Evolutionary conservation across 352 stramenopile species (phyloP), one percentile per base, ranked within the genome.

Genomic region (Phytopythium helicoides): DNA sequence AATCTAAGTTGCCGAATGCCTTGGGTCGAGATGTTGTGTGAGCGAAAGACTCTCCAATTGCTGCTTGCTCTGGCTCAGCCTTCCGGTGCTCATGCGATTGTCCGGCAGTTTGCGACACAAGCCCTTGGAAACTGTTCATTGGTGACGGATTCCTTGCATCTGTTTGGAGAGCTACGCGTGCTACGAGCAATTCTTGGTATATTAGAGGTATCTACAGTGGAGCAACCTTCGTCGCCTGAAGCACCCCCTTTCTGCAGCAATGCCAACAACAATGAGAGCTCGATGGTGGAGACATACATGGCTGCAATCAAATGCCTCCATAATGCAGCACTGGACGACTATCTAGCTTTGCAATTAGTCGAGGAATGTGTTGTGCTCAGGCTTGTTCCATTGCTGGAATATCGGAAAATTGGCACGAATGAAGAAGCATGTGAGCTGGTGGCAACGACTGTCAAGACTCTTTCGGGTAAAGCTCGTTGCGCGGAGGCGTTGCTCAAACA

Each of bases 11-110:
- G 78, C 21, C 66, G 65, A 15, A 74, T 88, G 39, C 75, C 74
- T 4, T 91, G 80, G 76, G 83, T 89, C 10, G 83, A 93, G 54
- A 78, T 93, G 74, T 63, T 93, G 3, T 91, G 83, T 33, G 79
- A 89, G 23, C 72, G 83, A 1, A 83, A 86, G 35, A 88, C 71
- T 4, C 53, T 93, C 39, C 61, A 73, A 9, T 61, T 93, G 28
- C 37, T 91, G 14, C 69, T 91, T 34, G 25, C 46, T 1, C 90
- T 88, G 19, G 77, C 75, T 6, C 70, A 81, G 28, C 71, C 58
- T 12, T 3, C 19, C 12, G 56, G 53, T 22, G 68, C 78, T 0
- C 63, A 90, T n/a, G 60, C 63, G 0, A 60, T 85, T 1, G 81
- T 89, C 6, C 61, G 64, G 10, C 81, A 86, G 31, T 90, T 90